phyloP scores from a whole-genome alignment of 23 red algal species.

The Pyropia yezoensis region DNA sequence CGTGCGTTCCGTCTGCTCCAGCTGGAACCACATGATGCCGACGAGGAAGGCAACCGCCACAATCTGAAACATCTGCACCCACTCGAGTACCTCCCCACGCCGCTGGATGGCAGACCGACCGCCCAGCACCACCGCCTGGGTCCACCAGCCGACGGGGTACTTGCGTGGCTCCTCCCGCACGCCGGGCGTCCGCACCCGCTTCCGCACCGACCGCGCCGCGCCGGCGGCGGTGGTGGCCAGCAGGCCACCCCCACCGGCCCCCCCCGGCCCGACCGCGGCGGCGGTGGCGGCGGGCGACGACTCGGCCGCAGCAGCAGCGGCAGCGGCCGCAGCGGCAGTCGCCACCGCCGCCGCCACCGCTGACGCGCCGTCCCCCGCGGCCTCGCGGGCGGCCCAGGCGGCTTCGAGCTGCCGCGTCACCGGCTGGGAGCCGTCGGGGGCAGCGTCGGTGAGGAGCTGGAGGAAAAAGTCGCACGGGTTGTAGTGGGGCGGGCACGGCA shows the following conservation, averaged over 20 bases:
- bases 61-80: conserved; percentile 49
- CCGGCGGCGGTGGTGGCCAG: no score
- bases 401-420: background rate
- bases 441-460: conserved; percentile 61
- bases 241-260: no score
- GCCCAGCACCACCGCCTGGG: conserved; percentile 64
- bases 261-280: no score
- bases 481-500: conserved; percentile 63
- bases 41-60: conserved; percentile 38
- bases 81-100: conserved; percentile 40
- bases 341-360: background rate
- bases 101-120: conserved; percentile 43
- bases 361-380: background rate
- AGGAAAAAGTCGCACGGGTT: conserved; percentile 85
- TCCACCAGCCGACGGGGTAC: conserved; percentile 63
- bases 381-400: background rate
- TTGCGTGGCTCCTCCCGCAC: conserved; percentile 23
- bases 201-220: no score
- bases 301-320: background rate
- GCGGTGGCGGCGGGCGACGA: no score
- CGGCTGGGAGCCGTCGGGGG: background rate
- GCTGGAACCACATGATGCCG: conserved; percentile 61
- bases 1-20: conserved; percentile 30
- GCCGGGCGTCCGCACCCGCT: background rate
- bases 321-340: background rate